These are phyloP conservation scores for Dendrostoma leiphaemia DNA, from an alignment of 2,329 filamentous ascomycete genomes.

Conservation along the genomic window DNA sequence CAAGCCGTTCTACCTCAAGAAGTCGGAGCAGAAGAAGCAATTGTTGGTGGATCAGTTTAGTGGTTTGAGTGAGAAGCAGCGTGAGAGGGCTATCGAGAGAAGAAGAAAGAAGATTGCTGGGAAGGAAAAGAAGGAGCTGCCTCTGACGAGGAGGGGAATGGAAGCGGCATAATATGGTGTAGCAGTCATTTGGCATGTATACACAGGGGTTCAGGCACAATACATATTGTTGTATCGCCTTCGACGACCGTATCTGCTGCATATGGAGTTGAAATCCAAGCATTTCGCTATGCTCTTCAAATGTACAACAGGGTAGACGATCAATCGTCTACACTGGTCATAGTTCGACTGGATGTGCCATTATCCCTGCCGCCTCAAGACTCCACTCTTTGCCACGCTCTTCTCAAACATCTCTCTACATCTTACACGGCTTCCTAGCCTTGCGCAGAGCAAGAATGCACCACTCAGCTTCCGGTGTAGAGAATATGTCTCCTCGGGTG, in stretches of 20 bases:
- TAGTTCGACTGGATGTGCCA: no score
- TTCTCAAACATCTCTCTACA: slow-evolving; percentile 78
- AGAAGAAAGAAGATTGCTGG: slow-evolving; percentile 84
- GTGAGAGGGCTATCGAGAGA: slow-evolving; percentile 81
- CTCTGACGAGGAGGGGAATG: slow-evolving; percentile 46
- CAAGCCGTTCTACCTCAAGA: slow-evolving; percentile 89
- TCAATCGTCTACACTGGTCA: no score
- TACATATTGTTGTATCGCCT: no score
- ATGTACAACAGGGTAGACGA: no score
- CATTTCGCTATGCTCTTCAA: neutral
- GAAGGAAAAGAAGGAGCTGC: slow-evolving; percentile 81
- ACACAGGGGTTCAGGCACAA: no score
- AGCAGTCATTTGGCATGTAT: neutral
- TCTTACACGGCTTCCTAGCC: slow-evolving; percentile 75
- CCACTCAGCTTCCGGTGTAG: slow-evolving; percentile 93
- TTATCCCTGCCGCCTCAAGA: slow-evolving; percentile 7
- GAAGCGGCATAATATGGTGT: slow-evolving; percentile 17
- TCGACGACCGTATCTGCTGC: no score
- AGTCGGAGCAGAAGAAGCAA: slow-evolving; percentile 85
- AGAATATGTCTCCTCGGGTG: slow-evolving; percentile 96
- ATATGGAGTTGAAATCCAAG: neutral
- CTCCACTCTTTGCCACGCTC: slow-evolving; percentile 41
- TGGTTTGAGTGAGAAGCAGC: slow-evolving; percentile 79
- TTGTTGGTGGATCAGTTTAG: slow-evolving; percentile 76
- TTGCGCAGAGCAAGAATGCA: slow-evolving; percentile 88